Conservation (phyloP, 352 stramenopile genomes). For the Globisporangium iwayamae region DNA sequence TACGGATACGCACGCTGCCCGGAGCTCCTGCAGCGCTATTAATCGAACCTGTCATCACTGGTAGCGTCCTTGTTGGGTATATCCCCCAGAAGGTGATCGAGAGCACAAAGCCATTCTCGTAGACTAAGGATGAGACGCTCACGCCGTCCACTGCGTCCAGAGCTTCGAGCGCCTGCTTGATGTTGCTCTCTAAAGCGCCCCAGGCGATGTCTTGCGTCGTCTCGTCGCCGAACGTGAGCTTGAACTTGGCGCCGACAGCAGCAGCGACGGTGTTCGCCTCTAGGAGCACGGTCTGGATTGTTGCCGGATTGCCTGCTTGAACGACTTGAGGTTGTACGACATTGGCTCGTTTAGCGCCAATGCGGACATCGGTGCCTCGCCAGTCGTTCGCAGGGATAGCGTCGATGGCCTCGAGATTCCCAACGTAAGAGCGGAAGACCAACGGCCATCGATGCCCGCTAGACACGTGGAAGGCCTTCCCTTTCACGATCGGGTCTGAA, state of each 20-base stretch:
- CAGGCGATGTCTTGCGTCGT: constrained; percentile 39
- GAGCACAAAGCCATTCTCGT: constrained; percentile 67
- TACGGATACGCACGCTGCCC: constrained; percentile 32
- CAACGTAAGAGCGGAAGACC: constrained; percentile 66
- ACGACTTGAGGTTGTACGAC: constrained; percentile 37
- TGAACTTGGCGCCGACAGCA: constrained; percentile 38
- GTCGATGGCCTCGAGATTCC: constrained; percentile 51
- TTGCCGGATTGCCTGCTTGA: constrained; percentile 47
- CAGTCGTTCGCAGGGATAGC: constrained; percentile 55
- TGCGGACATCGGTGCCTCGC: constrained; percentile 46
- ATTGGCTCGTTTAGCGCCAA: constrained; percentile 40
- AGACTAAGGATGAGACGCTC: constrained; percentile 34
- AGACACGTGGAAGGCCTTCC: constrained; percentile 27
- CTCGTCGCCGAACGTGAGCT: constrained; percentile 48
- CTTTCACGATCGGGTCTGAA: constrained; percentile 31
- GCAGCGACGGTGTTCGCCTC: constrained; percentile 27
- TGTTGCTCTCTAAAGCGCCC: constrained; percentile 18
- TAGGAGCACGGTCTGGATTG: constrained; percentile 52
- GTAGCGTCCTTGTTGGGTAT: constrained; percentile 53
- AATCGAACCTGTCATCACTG: constrained; percentile 32
- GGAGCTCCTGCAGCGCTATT: constrained; percentile 15
- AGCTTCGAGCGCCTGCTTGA: constrained; percentile 43
- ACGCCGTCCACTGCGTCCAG: constrained; percentile 54
- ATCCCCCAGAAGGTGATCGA: constrained; percentile 86
- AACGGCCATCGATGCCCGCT: constrained; percentile 62